Conservation (phyloP, 2,329 filamentous ascomycete genomes). For the Trichoderma atroviride region DNA sequence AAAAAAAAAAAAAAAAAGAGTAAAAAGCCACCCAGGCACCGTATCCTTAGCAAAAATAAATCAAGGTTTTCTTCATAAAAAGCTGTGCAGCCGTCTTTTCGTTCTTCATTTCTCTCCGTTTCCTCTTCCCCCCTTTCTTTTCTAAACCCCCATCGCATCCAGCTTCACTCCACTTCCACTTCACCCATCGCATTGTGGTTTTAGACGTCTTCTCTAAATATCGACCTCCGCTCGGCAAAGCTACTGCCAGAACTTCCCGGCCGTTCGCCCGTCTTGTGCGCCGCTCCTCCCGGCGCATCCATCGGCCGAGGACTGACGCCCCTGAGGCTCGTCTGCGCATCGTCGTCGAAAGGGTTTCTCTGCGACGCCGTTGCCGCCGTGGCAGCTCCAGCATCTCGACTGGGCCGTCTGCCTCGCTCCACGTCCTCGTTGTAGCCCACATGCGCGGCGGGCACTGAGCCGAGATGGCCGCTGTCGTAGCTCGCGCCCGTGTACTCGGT, state of each 20-base stretch:
- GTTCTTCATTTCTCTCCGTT: neutral
- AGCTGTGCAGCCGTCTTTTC: neutral
- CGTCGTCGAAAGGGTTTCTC: constrained; percentile 72
- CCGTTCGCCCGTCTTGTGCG: constrained; percentile 34
- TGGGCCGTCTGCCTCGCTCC: constrained; percentile 48
- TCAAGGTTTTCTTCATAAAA: constrained; percentile 6
- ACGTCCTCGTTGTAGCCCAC: constrained; percentile 38
- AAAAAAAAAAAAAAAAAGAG: neutral
- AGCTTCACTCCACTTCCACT: too few relatives aligned
- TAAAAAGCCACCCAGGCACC: constrained; percentile 1
- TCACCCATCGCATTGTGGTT: neutral
- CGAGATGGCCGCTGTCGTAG: constrained; percentile 53
- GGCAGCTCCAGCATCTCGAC: constrained; percentile 44
- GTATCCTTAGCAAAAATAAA: neutral
- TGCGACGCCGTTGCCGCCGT: constrained; percentile 29
- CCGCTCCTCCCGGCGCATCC: constrained; percentile 47
- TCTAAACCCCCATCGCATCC: neutral
- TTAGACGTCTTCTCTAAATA: constrained; percentile 68
- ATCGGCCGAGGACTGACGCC: constrained; percentile 79
- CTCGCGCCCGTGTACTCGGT: constrained; percentile 42
- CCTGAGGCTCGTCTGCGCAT: constrained; percentile 64
- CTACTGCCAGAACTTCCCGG: constrained; percentile 55
- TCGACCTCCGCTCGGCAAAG: constrained; percentile 68
- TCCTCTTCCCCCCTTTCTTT: neutral
- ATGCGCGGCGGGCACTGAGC: constrained; percentile 38